A percentile compares a stretch with the other conserved stretches of the same genome.
Conservation (phyloP, 331 rosid species). For the Acacia concinna region DNA sequence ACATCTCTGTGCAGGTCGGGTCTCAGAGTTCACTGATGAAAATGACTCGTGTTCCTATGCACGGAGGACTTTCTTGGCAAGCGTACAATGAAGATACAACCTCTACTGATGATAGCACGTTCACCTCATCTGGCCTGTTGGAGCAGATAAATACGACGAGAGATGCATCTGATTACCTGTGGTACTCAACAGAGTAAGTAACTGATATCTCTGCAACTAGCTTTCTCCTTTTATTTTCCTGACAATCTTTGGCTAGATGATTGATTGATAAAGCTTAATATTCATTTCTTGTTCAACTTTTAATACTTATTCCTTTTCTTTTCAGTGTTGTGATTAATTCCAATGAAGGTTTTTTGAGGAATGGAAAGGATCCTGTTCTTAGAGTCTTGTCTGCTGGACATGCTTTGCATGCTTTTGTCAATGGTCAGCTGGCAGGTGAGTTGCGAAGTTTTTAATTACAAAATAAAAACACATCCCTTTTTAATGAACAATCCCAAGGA, state of each 20-base stretch:
- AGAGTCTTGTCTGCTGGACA: constrained; percentile 86
- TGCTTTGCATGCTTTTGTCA: constrained; percentile 83
- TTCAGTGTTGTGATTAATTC: constrained; percentile 67
- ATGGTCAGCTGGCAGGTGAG: constrained; percentile 83
- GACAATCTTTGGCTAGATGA: background rate
- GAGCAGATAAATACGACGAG: constrained; percentile 96
- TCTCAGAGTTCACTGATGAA: constrained; percentile 86
- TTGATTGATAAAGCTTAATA: background rate
- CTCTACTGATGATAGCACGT: constrained; percentile 65
- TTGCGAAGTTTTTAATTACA: constrained; percentile 12
- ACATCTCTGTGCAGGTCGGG: constrained; percentile 61
- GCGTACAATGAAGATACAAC: constrained; percentile 74
- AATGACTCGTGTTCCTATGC: constrained; percentile 84
- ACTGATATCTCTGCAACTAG: background rate
- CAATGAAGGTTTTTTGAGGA: constrained; percentile 63
- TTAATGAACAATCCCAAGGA: background rate
- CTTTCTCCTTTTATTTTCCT: background rate
- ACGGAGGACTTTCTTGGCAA: constrained; percentile 86
- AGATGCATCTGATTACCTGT: constrained; percentile 83
- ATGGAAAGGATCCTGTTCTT: constrained; percentile 64
- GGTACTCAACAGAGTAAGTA: constrained; percentile 98
- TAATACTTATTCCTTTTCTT: constrained; percentile 20
- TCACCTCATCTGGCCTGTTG: constrained; percentile 72
- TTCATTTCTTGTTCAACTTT: constrained; percentile 19
- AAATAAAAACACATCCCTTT: constrained; percentile 1